Percentiles rank a stretch among this genome's conserved stretches.
phyloP scores from a whole-genome alignment of 1,284 basidiomycete genomes.

The Puccinia polysora region DNA sequence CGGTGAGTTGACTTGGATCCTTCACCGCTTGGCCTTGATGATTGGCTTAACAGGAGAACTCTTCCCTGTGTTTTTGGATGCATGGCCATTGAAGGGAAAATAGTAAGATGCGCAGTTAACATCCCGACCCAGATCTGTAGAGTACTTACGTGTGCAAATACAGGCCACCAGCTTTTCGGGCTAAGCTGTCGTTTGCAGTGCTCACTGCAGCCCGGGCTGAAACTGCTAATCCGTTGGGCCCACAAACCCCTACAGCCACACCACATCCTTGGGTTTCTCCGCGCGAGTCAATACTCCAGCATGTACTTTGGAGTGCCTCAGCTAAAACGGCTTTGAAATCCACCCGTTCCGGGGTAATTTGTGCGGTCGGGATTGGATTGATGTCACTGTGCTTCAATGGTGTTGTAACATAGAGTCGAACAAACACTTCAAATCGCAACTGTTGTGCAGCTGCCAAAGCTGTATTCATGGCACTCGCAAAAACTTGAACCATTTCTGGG shows the following conservation, averaged over 20 bases:
- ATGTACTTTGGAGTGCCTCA: constrained; percentile 1
- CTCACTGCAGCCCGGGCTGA: not conserved
- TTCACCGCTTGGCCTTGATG: too few species aligned
- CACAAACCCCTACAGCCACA: constrained; percentile 25
- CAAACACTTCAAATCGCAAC: not conserved
- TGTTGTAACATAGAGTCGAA: constrained; percentile 17
- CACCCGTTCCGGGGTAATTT: not conserved
- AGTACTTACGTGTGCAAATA: constrained; percentile 14
- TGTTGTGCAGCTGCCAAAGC: not conserved
- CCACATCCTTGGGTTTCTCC: constrained; percentile 6
- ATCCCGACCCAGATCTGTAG: too few species aligned
- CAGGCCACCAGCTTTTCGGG: constrained; percentile 1
- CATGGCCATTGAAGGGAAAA: too few species aligned
- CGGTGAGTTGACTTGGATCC: too few species aligned
- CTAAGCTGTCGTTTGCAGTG: not conserved
- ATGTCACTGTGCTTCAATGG: not conserved
- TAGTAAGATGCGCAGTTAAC: too few species aligned
- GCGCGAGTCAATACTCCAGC: not conserved
- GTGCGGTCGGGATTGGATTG: not conserved
- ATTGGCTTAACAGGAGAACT: too few species aligned
- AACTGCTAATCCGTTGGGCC: constrained; percentile 7
- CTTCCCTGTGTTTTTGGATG: too few species aligned
- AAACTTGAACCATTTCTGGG: constrained; percentile 20
- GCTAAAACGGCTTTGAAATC: not conserved
- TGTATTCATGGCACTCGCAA: constrained; percentile 6